phyloP scores from a whole-genome alignment of 805 yeast genomes.

The Candida pini region DNA sequence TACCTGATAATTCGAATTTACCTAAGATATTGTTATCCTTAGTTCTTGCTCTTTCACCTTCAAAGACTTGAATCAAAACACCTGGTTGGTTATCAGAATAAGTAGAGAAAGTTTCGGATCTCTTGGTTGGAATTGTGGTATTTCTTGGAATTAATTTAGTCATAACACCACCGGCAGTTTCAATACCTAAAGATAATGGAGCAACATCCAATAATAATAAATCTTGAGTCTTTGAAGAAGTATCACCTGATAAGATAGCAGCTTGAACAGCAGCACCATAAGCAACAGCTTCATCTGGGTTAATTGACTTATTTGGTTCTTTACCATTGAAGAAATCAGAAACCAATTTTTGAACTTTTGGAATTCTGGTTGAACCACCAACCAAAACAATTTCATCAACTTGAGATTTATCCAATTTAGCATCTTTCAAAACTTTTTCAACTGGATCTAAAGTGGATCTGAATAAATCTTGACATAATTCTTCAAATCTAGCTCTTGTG shows the following conservation, averaged over 20 bases:
- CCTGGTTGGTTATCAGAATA: slow-evolving; percentile 96
- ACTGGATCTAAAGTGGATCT: slow-evolving; percentile 94
- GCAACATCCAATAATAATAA: slow-evolving; percentile 89
- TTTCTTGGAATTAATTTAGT: slow-evolving; percentile 87
- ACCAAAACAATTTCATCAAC: slow-evolving; percentile 91
- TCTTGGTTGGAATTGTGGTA: slow-evolving; percentile 96
- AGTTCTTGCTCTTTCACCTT: slow-evolving; percentile 98
- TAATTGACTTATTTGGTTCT: slow-evolving; percentile 92
- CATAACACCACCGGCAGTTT: slow-evolving; percentile 97
- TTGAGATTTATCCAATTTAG: slow-evolving; percentile 83
- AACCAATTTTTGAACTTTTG: slow-evolving; percentile 91
- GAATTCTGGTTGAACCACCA: slow-evolving; percentile 98
- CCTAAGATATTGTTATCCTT: slow-evolving; percentile 97
- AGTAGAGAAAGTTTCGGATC: slow-evolving; percentile 93
- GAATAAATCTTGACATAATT: slow-evolving; percentile 89
- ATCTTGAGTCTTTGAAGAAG: slow-evolving; percentile 91
- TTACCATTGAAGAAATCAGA: slow-evolving; percentile 96
- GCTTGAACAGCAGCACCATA: slow-evolving; percentile 99
- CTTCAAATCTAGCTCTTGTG: slow-evolving; percentile 98
- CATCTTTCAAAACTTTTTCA: slow-evolving; percentile 87
- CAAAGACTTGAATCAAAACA: slow-evolving; percentile 96
- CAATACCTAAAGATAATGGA: slow-evolving; percentile 90
- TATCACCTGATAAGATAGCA: slow-evolving; percentile 92
- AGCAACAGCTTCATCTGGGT: slow-evolving; percentile 99
- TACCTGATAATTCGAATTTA: slow-evolving; percentile 91